Conservation (phyloP, 177 flowering plant species). For the Vitis hybrid region DNA sequence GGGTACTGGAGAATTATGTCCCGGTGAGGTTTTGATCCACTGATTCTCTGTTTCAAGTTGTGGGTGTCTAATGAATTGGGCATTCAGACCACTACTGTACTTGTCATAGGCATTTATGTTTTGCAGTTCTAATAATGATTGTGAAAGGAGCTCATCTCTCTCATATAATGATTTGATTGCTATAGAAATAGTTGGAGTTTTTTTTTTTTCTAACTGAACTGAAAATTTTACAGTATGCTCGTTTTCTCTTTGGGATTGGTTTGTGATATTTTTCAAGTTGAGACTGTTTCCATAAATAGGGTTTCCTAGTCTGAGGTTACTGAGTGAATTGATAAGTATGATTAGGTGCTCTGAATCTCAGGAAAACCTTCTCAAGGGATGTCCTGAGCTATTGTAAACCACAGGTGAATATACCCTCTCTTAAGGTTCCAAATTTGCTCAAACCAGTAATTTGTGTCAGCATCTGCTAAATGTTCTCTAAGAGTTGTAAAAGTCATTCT, state of each 20-base stretch:
- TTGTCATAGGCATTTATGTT: too few species aligned
- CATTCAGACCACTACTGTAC: too few species aligned
- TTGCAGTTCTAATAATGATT: neutral
- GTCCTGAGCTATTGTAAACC: neutral
- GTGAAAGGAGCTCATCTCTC: neutral
- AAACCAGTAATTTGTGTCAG: neutral
- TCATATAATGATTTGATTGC: neutral
- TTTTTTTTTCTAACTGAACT: too few species aligned
- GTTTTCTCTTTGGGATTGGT: neutral
- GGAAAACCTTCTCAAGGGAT: neutral
- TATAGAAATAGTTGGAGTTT: too few species aligned
- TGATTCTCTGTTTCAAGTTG: neutral
- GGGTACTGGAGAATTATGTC: neutral
- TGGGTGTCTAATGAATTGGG: slow-evolving; percentile 4
- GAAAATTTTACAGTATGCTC: too few species aligned
- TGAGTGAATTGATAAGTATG: neutral
- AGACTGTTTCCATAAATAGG: neutral
- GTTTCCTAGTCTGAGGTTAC: neutral
- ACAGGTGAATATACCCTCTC: neutral
- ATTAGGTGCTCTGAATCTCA: neutral
- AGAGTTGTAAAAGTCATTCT: too few species aligned
- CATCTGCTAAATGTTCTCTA: neutral
- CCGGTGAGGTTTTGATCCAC: neutral
- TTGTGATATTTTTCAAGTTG: neutral
- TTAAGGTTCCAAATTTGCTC: neutral